Evolutionary conservation across 2,329 filamentous ascomycete species (phyloP).

Genomic region (Aspergillus novofumigatus): DNA sequence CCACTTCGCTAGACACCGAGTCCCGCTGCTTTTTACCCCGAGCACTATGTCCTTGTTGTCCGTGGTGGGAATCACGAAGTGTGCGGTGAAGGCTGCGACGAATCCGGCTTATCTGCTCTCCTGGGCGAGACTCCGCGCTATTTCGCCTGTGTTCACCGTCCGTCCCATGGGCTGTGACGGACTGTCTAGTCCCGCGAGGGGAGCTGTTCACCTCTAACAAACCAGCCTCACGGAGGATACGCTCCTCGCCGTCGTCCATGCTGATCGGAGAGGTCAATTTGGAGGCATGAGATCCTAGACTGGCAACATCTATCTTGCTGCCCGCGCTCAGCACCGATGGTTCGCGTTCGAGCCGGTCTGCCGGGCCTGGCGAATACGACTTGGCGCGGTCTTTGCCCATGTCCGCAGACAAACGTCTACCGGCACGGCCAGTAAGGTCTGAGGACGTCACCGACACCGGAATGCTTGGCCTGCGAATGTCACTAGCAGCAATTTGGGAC

Average conservation of each 20-base stretch:
- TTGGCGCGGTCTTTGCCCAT: constrained; percentile 25
- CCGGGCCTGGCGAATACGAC: constrained; percentile 21
- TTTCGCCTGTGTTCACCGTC: constrained; percentile 41
- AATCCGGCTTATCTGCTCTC: constrained; percentile 60
- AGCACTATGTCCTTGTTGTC: constrained; percentile 56
- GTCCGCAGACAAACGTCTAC: constrained; percentile 26
- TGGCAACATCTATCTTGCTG: constrained; percentile 34
- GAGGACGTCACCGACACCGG: constrained; percentile 30
- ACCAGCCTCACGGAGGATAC: constrained; percentile 64
- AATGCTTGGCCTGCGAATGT: constrained; percentile 29
- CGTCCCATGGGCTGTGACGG: constrained; percentile 38
- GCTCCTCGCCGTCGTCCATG: constrained; percentile 64
- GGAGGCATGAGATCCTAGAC: constrained; percentile 31
- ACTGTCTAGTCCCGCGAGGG: constrained; percentile 39
- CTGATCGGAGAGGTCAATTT: constrained; percentile 32
- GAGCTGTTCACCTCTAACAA: constrained; percentile 51
- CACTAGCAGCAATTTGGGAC: constrained; percentile 20
- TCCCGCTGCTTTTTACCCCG: constrained; percentile 75
- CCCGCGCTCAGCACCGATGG: constrained; percentile 36
- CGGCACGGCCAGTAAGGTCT: constrained; percentile 22
- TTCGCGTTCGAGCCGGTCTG: constrained; percentile 31
- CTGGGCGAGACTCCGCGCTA: constrained; percentile 38
- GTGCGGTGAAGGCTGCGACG: constrained; percentile 86
- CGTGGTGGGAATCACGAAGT: constrained; percentile 71
- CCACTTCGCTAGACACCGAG: constrained; percentile 56